A percentile compares a stretch with the other conserved stretches of the same genome.
phyloP scores from a whole-genome alignment of 176 grass and related monocot species.

The Ananas comosus region DNA sequence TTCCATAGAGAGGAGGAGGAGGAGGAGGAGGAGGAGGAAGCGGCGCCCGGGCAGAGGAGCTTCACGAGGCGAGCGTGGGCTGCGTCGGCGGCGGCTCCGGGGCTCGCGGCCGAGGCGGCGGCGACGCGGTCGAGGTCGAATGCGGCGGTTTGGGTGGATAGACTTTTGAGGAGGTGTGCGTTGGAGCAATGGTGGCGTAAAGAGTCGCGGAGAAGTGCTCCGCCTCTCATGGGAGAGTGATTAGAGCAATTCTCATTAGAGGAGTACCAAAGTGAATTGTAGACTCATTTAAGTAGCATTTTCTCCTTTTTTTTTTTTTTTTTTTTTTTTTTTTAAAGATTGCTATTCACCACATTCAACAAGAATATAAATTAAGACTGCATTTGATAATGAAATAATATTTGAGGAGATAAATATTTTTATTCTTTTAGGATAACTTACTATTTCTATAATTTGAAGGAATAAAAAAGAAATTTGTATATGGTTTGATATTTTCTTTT shows the following conservation, averaged over 20 bases:
- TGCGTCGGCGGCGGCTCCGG: background rate
- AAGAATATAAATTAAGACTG: too few species aligned
- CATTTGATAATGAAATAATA: too few species aligned
- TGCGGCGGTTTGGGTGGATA: background rate
- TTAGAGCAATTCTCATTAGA: background rate
- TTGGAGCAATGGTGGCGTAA: background rate
- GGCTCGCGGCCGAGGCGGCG: background rate
- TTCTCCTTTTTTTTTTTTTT: too few species aligned
- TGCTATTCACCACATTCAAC: too few species aligned
- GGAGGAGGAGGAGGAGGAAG: background rate
- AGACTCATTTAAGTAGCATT: too few species aligned
- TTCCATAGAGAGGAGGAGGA: constrained; percentile 19
- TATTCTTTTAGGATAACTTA: too few species aligned
- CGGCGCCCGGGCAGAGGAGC: background rate
- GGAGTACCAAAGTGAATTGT: too few species aligned
- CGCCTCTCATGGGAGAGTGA: background rate
- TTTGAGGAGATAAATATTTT: too few species aligned
- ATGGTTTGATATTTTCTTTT: too few species aligned
- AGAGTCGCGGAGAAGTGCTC: background rate
- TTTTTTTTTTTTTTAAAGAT: too few species aligned
- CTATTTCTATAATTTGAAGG: too few species aligned
- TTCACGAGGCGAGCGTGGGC: constrained; percentile 16
- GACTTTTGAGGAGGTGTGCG: background rate
- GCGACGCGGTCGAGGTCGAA: background rate
- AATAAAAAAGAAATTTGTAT: too few species aligned